Evolutionary conservation across 768 basidiomycete genomes (phyloP), one percentile per base, ranked within the genome.

Genomic region (Tephrocybe sp.): DNA sequence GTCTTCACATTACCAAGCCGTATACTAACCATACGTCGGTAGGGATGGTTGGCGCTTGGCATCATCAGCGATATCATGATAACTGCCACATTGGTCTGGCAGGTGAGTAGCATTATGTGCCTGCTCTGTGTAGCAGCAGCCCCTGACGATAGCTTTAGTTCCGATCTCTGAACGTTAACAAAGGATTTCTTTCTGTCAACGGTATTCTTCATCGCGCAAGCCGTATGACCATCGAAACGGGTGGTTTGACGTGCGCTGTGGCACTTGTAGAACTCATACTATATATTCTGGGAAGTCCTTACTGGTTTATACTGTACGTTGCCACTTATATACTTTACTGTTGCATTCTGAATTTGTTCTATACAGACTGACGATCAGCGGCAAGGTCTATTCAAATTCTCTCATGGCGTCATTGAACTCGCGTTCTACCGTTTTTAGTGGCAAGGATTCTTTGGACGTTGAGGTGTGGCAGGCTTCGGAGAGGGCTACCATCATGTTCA

Each of bases 371-470:
- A 49, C 43, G 7, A 36, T 49, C 11, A 49, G 40, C 19, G 48
- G 48, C 3, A 49, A 49, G 25, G 30, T 49, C 19, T 49, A 49
- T 19, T 49, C 48, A 35, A 49, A 49, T 24, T 42, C 40, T 2
- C 31, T 49, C 5, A 11, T 42, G 24, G 48, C 32, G n/a, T 49
- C 40, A 5, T 26, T 49, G 8, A 42, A 42, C 25, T 35, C 40
- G 5, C 19, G 48, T 8, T 40, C 48, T 9, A 5, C 24, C n/a
- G 19, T 26, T 8, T 38, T 47, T n/a, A 26, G 16, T 13, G 19
- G 27, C 3, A 36, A 30, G 13, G 25, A 47, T 2, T n/a, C n/a
- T 16, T 26, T 24, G 19, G 26, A 47, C 15, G 30, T 24, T n/a
- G 15, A 28, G 11, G 35, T 28, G 4, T 47, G 45, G 45, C 5